Evolutionary conservation across 306 rosid species (phyloP).

Genomic region (Mimosa pudica): DNA sequence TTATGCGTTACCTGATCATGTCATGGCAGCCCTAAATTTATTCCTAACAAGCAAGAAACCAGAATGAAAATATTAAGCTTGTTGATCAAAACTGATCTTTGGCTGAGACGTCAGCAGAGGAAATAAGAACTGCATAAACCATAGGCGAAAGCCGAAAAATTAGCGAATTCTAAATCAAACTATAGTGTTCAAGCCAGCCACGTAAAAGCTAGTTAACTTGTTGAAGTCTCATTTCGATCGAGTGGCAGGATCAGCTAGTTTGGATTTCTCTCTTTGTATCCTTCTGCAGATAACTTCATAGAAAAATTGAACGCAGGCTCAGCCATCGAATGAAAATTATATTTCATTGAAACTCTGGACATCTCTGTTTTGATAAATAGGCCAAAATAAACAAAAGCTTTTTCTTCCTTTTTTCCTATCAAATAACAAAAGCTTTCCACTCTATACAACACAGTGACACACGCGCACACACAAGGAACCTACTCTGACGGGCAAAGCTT

Average conservation of each 20-base stretch:
- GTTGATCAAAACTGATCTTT: not conserved
- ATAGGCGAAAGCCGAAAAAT: not conserved
- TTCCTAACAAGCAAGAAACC: not conserved
- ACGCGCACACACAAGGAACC: not conserved
- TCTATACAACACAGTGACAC: too few relatives aligned
- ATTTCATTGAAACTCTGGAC: not conserved
- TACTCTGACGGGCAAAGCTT: conserved; percentile 60
- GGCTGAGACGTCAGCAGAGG: not conserved
- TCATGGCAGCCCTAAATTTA: not conserved
- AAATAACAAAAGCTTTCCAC: too few relatives aligned
- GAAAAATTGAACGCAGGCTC: not conserved
- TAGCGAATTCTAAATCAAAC: not conserved
- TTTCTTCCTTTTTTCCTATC: too few relatives aligned
- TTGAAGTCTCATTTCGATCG: not conserved
- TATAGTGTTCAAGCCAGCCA: not conserved
- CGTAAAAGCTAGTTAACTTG: not conserved
- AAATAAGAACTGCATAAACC: not conserved
- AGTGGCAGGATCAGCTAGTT: not conserved
- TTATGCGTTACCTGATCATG: not conserved
- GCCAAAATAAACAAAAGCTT: not conserved
- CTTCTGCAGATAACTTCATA: not conserved
- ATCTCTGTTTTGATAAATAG: not conserved
- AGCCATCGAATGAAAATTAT: not conserved
- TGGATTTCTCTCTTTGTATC: not conserved
- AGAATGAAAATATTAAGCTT: not conserved